These are phyloP conservation scores for Cajanus cajan DNA, from an alignment of 306 rosid species.

Conservation along the genomic window DNA sequence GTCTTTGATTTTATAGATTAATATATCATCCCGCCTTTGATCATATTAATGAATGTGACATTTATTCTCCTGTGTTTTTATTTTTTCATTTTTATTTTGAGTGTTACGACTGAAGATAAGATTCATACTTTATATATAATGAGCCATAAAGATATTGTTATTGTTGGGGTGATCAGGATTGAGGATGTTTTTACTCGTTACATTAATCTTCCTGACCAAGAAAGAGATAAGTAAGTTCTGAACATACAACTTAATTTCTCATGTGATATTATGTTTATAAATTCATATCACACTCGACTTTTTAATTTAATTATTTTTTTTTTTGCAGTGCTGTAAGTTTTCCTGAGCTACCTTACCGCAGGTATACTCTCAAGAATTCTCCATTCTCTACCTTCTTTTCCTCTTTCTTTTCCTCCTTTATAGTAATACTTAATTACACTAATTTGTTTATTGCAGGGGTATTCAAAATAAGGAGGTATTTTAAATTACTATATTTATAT, in stretches of 20 bases:
- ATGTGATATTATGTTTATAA: neutral
- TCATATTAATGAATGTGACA: neutral
- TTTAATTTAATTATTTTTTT: conserved; percentile 21
- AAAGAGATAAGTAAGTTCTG: conserved; percentile 66
- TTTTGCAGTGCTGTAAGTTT: conserved; percentile 53
- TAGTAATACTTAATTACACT: neutral
- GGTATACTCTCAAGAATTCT: conserved; percentile 33
- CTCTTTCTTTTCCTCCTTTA: neutral
- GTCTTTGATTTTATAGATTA: neutral
- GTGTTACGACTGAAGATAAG: neutral
- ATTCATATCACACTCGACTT: neutral
- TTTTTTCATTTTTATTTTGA: neutral
- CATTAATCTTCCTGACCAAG: conserved; percentile 77
- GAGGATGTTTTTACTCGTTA: conserved; percentile 86
- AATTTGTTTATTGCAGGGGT: conserved; percentile 47
- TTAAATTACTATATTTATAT: neutral
- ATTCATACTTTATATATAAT: neutral
- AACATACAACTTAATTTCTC: neutral
- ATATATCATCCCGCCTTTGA: neutral
- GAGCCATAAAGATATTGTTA: neutral
- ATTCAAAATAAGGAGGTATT: conserved; percentile 81
- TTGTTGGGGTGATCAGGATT: conserved; percentile 50
- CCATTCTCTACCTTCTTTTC: neutral
- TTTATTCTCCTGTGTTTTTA: neutral
- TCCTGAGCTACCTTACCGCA: conserved; percentile 45